These are phyloP conservation scores for Athelia psychrophila DNA, from an alignment of 1,284 basidiomycete genomes.

Conservation along the genomic window DNA sequence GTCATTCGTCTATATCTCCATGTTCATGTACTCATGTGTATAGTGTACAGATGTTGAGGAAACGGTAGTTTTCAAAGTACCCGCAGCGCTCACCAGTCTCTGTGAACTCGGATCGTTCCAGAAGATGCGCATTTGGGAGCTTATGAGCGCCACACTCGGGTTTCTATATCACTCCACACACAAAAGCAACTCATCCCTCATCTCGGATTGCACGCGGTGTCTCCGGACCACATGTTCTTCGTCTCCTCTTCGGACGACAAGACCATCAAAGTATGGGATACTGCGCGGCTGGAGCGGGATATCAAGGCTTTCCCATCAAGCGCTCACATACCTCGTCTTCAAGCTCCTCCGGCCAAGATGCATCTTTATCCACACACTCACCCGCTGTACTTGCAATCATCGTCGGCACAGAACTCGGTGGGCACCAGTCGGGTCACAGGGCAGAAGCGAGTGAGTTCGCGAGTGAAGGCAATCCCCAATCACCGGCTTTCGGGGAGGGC, in stretches of 20 bases:
- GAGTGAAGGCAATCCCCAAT: conserved; percentile 34
- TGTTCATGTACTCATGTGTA: conserved; percentile 7
- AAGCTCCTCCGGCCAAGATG: conserved; percentile 22
- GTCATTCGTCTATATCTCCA: conserved; percentile 16
- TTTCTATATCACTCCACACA: conserved; percentile 89
- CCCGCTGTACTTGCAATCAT: conserved; percentile 65
- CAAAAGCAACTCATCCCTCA: conserved; percentile 84
- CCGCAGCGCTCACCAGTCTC: conserved; percentile 83
- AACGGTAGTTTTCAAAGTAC: conserved; percentile 85
- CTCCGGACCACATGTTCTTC: too few relatives aligned
- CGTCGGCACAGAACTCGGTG: conserved; percentile 72
- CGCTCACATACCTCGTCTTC: not conserved
- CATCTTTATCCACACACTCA: conserved; percentile 33
- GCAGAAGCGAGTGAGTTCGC: conserved; percentile 53
- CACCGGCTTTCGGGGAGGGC: conserved; percentile 46
- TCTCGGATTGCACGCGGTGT: conserved; percentile 80
- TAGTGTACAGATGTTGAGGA: conserved; percentile 83
- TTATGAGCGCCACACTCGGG: conserved; percentile 83
- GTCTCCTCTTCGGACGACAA: too few relatives aligned
- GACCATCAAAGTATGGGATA: conserved; percentile 80
- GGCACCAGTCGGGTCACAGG: conserved; percentile 52
- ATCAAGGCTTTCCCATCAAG: conserved; percentile 22
- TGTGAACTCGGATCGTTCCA: conserved; percentile 86
- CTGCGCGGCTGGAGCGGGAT: conserved; percentile 66
- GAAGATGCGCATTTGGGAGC: conserved; percentile 92